Evolutionary conservation across 768 basidiomycete species (phyloP), one percentile per base, ranked within the genome.

Genomic region (Suillus spraguei): DNA sequence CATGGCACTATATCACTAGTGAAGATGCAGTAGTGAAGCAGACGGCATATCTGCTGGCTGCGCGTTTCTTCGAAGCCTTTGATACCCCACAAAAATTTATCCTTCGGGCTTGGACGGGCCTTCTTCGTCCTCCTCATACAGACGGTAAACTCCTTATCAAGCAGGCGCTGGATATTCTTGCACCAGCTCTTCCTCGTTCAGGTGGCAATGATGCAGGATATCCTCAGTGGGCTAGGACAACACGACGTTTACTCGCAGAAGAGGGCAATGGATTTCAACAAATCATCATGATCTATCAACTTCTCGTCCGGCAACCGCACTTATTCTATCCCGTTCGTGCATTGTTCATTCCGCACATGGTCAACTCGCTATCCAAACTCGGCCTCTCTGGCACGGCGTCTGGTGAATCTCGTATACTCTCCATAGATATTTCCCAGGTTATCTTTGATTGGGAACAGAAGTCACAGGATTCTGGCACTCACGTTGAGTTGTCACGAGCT

Each of bases 1-100:
- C 94, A 22, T 98, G 95, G 95, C 85, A 89, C 69, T 92, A 89
- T 69, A 92, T 96, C 67, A 84, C 83, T 7, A 88, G 81, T 61
- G 94, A 97, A 47, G 97, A 99, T 73, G 84, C 90, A 6, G 87
- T 95, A 22, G 93, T 97, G 70, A 96, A 94, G 74, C 94, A 98
- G 74, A 92, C 92, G 10, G 91, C 94, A 0, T 95, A 95, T 72
- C 85, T 97, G 41, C 83, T 99, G 7, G 88, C 92, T 39, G 94
- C 97, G 44, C 87, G 91, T 38, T 99, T 99, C 82, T 95, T 97
- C 69, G 88, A 91, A 16, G 87, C 87, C 8, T 96, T 91, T 75
- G 92, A 91, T 36, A 91, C 90, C 1, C 96, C 97, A 1, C 84
- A 87, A 64, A 99, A 97, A 76, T 95, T 99, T 73, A 87, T 97